A percentile compares a stretch with the other conserved stretches of the same genome.
Conservation (phyloP, 192 early-diverging fungal genomes). For the Coemansia sp. region DNA sequence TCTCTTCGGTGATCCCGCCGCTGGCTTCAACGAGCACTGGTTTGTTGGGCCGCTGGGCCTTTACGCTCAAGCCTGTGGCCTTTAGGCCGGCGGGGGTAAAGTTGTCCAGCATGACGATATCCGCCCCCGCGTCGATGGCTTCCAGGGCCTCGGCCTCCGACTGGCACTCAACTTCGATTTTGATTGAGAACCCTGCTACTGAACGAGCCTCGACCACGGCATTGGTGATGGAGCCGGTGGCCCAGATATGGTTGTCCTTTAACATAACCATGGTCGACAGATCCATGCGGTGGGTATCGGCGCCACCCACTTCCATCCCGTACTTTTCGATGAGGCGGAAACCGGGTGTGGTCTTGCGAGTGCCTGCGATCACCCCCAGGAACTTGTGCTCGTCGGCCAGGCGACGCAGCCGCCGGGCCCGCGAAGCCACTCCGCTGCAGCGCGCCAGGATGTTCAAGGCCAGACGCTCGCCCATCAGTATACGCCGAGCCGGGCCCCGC, state of each 20-base stretch:
- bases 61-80: slow-evolving; percentile 54
- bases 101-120: slow-evolving; percentile 98
- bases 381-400: slow-evolving; percentile 69
- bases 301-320: slow-evolving; percentile 93
- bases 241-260: slow-evolving; percentile 99
- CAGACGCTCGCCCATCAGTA: slow-evolving; percentile 88
- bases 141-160: slow-evolving; percentile 89
- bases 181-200: slow-evolving; percentile 86
- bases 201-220: slow-evolving; percentile 74
- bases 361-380: slow-evolving; percentile 86
- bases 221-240: slow-evolving; percentile 83
- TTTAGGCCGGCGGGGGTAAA: slow-evolving; percentile 75
- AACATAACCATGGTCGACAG: slow-evolving; percentile 98
- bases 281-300: slow-evolving; percentile 95
- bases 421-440: slow-evolving; percentile 87
- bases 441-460: slow-evolving; percentile 93
- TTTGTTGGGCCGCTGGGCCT: slow-evolving; percentile 5
- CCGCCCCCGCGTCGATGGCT: slow-evolving; percentile 92
- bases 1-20: slow-evolving; percentile 92
- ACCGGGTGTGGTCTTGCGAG: slow-evolving; percentile 96
- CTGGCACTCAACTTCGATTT: slow-evolving; percentile 97
- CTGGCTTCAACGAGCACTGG: slow-evolving; percentile 86
- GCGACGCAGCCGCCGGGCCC: slow-evolving; percentile 36
- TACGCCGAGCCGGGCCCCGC: slow-evolving; percentile 69
- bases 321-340: slow-evolving; percentile 98